Evolutionary conservation across 164 flowering plant genomes (phyloP).

Genomic region (Macadamia integrifolia): DNA sequence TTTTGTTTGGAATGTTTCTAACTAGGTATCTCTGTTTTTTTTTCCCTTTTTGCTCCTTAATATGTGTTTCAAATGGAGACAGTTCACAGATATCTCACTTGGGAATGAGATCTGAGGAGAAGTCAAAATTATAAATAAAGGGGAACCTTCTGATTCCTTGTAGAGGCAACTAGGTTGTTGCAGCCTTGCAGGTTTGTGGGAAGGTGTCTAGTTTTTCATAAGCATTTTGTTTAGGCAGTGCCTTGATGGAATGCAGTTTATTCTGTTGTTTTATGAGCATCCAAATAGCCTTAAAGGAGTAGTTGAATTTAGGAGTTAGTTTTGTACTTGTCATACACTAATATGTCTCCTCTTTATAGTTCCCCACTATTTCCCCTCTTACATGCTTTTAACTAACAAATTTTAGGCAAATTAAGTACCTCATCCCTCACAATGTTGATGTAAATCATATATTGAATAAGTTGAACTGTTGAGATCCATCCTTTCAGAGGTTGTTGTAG

Average conservation of each 20-base stretch:
- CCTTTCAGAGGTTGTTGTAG: not conserved
- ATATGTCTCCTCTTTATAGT: not conserved
- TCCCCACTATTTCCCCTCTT: not conserved
- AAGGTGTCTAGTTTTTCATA: not conserved
- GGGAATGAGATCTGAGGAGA: not conserved
- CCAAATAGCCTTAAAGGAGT: not conserved
- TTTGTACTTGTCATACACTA: not conserved
- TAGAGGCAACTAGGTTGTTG: not conserved
- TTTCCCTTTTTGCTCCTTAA: not conserved
- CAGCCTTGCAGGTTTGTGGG: not conserved
- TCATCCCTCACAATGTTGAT: not conserved
- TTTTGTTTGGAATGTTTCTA: too few species aligned
- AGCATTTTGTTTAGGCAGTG: not conserved
- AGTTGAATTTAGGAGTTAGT: not conserved
- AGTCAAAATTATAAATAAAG: too few species aligned
- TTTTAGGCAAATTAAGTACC: not conserved
- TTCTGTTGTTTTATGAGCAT: not conserved
- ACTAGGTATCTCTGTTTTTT: too few species aligned
- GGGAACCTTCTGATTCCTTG: not conserved
- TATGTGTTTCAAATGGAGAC: not conserved
- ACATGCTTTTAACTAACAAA: not conserved
- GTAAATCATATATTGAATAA: not conserved
- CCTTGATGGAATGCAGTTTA: not conserved
- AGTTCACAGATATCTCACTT: not conserved
- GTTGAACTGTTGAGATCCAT: not conserved